Conservation (phyloP, 805 yeast genomes). For the Saturnispora gosingensis region DNA sequence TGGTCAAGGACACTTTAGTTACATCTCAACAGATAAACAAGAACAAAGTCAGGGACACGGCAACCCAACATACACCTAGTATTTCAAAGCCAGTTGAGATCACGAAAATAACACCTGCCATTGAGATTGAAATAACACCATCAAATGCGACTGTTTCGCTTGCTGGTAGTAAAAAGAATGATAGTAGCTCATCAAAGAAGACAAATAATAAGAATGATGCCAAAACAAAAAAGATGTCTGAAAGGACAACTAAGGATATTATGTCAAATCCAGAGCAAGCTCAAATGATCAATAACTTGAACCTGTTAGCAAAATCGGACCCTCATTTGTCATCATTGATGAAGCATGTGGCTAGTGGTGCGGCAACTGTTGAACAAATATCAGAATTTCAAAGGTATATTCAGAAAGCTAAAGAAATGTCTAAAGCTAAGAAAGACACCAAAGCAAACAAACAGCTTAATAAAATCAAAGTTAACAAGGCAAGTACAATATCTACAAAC, state of each 20-base stretch:
- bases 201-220: not conserved
- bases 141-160: not conserved
- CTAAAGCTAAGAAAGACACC: not conserved
- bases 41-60: not conserved
- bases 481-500: not conserved
- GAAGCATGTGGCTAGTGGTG: constrained; percentile 81
- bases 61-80: not conserved
- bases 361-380: constrained; percentile 64
- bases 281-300: constrained; percentile 77
- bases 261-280: constrained; percentile 52
- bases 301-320: constrained; percentile 71
- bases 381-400: constrained; percentile 73
- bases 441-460: not conserved
- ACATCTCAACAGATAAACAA: not conserved
- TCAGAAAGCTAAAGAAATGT: constrained; percentile 69
- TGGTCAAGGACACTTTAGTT: not conserved
- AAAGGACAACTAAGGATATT: constrained; percentile 19
- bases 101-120: constrained; percentile 4
- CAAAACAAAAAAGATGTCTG: constrained; percentile 3
- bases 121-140: constrained; percentile 1
- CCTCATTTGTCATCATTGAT: constrained; percentile 58
- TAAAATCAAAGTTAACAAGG: not conserved
- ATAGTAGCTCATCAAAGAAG: not conserved
- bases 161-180: not conserved
- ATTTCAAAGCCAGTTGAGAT: not conserved